phyloP scores from a whole-genome alignment of 352 stramenopile species.

The Pythium rhizo-oryzae region DNA sequence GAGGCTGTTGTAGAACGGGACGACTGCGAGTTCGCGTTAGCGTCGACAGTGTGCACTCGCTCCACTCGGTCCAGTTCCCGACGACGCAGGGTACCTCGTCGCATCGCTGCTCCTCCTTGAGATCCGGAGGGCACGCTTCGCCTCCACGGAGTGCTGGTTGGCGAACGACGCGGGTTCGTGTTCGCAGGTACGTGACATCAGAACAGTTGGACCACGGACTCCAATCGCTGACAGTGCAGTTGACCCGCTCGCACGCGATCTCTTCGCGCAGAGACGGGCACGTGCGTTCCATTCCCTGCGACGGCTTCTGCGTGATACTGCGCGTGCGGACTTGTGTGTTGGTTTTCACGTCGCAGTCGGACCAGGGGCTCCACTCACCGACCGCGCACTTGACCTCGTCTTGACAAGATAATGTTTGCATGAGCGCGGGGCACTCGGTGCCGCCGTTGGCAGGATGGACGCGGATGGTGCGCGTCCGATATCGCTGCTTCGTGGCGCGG shows the following conservation, averaged over 20 bases:
- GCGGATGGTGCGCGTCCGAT: slow-evolving; percentile 41
- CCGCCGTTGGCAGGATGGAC: slow-evolving; percentile 41
- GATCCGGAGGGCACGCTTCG: slow-evolving; percentile 35
- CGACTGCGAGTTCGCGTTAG: slow-evolving; percentile 36
- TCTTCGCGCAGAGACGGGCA: slow-evolving; percentile 50
- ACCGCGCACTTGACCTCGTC: slow-evolving; percentile 52
- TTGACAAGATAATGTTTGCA: slow-evolving; percentile 45
- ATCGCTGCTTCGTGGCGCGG: slow-evolving; percentile 33
- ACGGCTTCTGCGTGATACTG: slow-evolving; percentile 38
- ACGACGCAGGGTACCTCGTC: slow-evolving; percentile 39
- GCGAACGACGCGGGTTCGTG: slow-evolving; percentile 37
- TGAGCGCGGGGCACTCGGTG: slow-evolving; percentile 42
- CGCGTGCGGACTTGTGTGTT: slow-evolving; percentile 48
- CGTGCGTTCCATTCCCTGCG: slow-evolving; percentile 22
- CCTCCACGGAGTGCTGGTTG: slow-evolving; percentile 45
- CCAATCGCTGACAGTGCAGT: slow-evolving; percentile 62
- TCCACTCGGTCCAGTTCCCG: slow-evolving; percentile 56
- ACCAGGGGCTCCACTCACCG: slow-evolving; percentile 54
- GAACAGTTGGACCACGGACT: slow-evolving; percentile 47
- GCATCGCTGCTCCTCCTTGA: slow-evolving; percentile 42
- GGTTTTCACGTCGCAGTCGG: slow-evolving; percentile 37
- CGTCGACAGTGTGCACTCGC: slow-evolving; percentile 35
- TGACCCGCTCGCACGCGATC: slow-evolving; percentile 42
- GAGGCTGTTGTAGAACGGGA: slow-evolving; percentile 20
- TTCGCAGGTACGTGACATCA: slow-evolving; percentile 41